Conservation (phyloP, 129 eudicot species). For the Ambrosia trifida region DNA sequence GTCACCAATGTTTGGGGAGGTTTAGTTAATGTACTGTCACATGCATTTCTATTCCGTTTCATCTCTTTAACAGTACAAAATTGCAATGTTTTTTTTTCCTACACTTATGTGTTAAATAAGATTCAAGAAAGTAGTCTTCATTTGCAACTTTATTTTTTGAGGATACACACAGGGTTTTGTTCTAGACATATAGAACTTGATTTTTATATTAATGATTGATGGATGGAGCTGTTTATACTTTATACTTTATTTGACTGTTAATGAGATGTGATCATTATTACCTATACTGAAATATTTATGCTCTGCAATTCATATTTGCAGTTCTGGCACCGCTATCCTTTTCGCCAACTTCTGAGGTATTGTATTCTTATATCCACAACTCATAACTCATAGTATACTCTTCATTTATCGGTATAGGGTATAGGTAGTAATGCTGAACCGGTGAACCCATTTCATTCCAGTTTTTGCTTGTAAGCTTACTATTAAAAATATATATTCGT, state of each 20-base stretch:
- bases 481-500: neutral
- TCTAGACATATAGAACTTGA: neutral
- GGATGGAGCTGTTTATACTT: neutral
- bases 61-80: neutral
- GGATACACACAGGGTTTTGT: conserved; percentile 1
- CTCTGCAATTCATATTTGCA: conserved; percentile 22
- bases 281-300: conserved; percentile 20
- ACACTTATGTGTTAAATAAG: neutral
- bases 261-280: neutral
- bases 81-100: neutral
- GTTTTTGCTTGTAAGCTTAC: neutral
- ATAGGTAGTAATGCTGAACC: neutral
- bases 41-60: neutral
- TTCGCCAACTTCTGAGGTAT: conserved; percentile 76
- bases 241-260: neutral
- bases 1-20: neutral
- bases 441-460: neutral
- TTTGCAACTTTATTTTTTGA: too few species aligned
- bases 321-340: conserved; percentile 54
- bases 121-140: neutral
- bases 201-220: conserved; percentile 4
- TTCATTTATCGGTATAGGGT: neutral
- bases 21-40: neutral
- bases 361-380: neutral
- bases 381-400: neutral